These are phyloP conservation scores for Astragalus membranaceus DNA, from an alignment of 306 rosid species.

Conservation along the genomic window DNA sequence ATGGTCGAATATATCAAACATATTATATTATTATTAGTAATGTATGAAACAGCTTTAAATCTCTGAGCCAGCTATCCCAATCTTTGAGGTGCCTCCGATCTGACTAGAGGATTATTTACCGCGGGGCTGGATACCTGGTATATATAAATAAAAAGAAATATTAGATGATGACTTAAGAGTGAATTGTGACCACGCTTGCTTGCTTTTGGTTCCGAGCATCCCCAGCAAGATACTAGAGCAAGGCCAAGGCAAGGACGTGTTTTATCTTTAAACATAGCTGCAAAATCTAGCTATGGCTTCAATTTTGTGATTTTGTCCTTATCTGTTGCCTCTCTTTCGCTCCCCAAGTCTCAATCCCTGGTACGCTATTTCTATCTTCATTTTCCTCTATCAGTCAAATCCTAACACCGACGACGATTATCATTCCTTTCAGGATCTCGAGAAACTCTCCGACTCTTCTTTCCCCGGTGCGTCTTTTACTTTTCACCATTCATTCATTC, in stretches of 20 bases:
- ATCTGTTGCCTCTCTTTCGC: slow-evolving; percentile 29
- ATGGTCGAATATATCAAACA: no score
- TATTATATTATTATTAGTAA: no score
- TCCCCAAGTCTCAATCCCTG: slow-evolving; percentile 36
- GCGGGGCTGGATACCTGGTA: no score
- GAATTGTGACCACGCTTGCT: no score
- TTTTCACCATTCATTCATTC: neutral
- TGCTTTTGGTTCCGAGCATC: neutral
- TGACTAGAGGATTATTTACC: no score
- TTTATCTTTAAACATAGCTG: neutral
- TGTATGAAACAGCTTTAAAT: no score
- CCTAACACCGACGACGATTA: neutral
- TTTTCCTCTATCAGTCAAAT: neutral
- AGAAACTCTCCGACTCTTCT: slow-evolving; percentile 9
- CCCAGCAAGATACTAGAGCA: neutral
- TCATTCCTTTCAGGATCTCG: slow-evolving; percentile 17
- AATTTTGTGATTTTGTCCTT: slow-evolving; percentile 40
- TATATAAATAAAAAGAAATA: no score
- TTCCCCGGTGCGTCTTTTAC: slow-evolving; percentile 6
- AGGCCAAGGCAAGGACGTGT: neutral
- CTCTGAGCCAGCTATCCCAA: no score
- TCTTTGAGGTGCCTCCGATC: no score
- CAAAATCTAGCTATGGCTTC: slow-evolving; percentile 46
- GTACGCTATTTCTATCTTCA: neutral
- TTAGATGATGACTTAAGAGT: no score